These are phyloP conservation scores for Acanthamoeba triangularis DNA, from an alignment of 208 protist species.

Conservation along the genomic window DNA sequence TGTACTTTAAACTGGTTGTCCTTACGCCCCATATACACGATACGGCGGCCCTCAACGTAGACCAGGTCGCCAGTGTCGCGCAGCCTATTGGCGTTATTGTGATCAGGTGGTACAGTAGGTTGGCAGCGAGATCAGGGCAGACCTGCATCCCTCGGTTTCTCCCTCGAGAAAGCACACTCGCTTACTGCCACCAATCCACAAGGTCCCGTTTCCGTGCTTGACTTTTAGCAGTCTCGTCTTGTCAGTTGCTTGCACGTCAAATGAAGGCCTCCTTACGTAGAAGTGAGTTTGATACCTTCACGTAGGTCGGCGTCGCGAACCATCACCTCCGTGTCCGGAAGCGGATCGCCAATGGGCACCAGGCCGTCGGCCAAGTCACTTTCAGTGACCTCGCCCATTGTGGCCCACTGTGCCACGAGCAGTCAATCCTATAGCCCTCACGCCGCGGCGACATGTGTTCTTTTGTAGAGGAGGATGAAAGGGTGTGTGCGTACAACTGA, in stretches of 20 bases:
- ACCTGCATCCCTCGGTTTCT: background rate
- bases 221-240: background rate
- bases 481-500: constrained; percentile 1
- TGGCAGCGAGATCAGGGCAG: background rate
- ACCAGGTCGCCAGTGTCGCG: constrained; percentile 14
- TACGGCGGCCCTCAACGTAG: background rate
- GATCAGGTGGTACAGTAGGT: background rate
- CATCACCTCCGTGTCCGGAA: background rate
- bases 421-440: background rate
- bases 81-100: background rate
- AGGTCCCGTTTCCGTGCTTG: background rate
- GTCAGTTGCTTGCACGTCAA: too few relatives aligned
- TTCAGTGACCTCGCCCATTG: background rate
- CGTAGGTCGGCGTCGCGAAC: background rate
- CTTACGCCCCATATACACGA: background rate
- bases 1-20: constrained; percentile 19
- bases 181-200: background rate
- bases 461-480: background rate
- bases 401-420: background rate
- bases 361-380: background rate
- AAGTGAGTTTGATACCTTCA: background rate
- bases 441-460: background rate
- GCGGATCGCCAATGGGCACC: background rate
- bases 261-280: too few relatives aligned
- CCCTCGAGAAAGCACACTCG: background rate